These are phyloP conservation scores for Solanum chmielewskii DNA, from an alignment of 257 asterid species.

Conservation along the genomic window DNA sequence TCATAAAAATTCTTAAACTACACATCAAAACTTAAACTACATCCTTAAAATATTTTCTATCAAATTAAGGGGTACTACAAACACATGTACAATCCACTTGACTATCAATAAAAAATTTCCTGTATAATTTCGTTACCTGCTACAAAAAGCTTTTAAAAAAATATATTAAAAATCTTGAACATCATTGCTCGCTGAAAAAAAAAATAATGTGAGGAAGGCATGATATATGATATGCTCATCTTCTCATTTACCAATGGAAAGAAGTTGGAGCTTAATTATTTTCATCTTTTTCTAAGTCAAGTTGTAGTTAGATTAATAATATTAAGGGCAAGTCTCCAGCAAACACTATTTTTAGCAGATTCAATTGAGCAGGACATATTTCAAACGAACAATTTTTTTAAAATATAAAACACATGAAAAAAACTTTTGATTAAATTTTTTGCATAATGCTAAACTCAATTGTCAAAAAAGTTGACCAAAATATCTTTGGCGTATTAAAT, in stretches of 20 bases:
- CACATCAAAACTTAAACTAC: no score
- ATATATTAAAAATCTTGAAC: no score
- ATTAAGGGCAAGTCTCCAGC: not conserved
- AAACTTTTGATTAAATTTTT: no score
- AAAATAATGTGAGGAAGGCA: not conserved
- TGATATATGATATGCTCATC: not conserved
- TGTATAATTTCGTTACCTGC: not conserved
- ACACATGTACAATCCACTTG: not conserved
- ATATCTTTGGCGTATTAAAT: not conserved
- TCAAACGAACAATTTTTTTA: rapidly evolving
- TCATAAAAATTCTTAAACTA: no score
- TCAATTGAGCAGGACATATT: not conserved
- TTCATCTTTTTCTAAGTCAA: not conserved
- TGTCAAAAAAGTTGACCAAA: not conserved
- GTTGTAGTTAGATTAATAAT: no score
- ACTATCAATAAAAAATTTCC: no score
- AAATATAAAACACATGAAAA: not conserved
- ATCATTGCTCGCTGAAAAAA: not conserved
- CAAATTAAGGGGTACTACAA: not conserved
- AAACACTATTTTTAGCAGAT: no score
- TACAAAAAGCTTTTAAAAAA: no score
- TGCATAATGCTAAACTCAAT: not conserved
- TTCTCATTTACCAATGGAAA: not conserved
- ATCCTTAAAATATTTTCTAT: not conserved
- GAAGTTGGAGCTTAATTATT: not conserved